These are phyloP conservation scores for Euphorbia corollata DNA, from an alignment of 441 rosid species.

Conservation along the genomic window DNA sequence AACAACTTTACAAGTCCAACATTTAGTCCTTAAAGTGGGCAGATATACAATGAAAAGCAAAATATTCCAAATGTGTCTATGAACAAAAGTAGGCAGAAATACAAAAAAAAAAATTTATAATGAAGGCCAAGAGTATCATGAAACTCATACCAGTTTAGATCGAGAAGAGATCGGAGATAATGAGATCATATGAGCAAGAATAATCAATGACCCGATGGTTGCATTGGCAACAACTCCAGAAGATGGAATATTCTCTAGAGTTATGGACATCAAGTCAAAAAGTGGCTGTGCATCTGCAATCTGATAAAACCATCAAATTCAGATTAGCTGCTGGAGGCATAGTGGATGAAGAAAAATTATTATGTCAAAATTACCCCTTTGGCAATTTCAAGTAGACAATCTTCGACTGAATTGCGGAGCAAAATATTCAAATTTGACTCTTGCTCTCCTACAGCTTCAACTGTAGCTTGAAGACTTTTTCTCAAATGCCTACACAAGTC, in stretches of 20 bases:
- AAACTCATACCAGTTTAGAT: constrained; percentile 53
- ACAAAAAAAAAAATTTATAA: neutral
- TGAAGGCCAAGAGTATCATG: neutral
- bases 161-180: constrained; percentile 47
- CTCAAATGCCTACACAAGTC: constrained; percentile 93
- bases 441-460: constrained; percentile 58
- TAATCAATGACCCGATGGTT: constrained; percentile 63
- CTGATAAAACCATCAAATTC: constrained; percentile 28
- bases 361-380: constrained; percentile 54
- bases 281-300: constrained; percentile 55
- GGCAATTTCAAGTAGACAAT: constrained; percentile 83
- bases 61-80: neutral
- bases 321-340: constrained; percentile 16
- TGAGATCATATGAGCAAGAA: constrained; percentile 80
- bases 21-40: constrained; percentile 1
- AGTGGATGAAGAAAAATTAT: constrained; percentile 17
- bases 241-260: constrained; percentile 77
- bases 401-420: constrained; percentile 87
- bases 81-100: neutral
- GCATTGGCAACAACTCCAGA: constrained; percentile 71
- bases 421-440: constrained; percentile 54
- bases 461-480: constrained; percentile 78
- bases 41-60: no score
- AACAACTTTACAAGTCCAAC: constrained; percentile 5
- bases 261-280: constrained; percentile 74